Percentiles rank a stretch among this genome's conserved stretches.
Conservation (phyloP, 2,329 filamentous ascomycete genomes). For the Venturiaceae sp. region DNA sequence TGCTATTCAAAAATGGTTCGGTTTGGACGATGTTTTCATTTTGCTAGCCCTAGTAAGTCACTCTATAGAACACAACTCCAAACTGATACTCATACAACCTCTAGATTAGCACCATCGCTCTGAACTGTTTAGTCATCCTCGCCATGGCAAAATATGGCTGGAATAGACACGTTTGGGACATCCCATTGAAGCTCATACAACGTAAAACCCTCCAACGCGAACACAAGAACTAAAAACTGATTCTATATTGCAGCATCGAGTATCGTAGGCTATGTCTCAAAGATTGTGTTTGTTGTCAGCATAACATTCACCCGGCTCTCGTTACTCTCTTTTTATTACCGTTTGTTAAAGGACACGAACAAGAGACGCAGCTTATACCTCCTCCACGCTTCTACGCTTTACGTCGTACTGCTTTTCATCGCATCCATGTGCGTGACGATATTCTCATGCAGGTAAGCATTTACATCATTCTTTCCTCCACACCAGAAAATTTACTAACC, state of each 20-base stretch:
- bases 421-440: neutral
- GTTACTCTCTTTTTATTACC: neutral
- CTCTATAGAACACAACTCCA: neutral
- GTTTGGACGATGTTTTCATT: slow-evolving; percentile 7
- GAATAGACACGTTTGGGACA: slow-evolving; percentile 5
- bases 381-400: neutral
- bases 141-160: slow-evolving; percentile 2
- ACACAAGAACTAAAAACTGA: neutral
- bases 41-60: slow-evolving; percentile 2
- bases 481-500: neutral
- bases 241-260: neutral
- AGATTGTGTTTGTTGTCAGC: neutral
- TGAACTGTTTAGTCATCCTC: neutral
- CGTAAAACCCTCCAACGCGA: neutral
- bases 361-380: neutral
- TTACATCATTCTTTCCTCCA: neutral
- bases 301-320: neutral
- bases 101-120: neutral
- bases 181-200: neutral
- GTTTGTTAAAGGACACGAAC: neutral
- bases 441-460: neutral
- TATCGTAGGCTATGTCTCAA: neutral
- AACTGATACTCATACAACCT: neutral
- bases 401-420: neutral
- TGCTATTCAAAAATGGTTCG: slow-evolving; percentile 3